Percentiles rank a stretch among this genome's conserved stretches.
Evolutionary conservation across 2,329 filamentous ascomycete species (phyloP).

Genomic region (Exophiala sideris): DNA sequence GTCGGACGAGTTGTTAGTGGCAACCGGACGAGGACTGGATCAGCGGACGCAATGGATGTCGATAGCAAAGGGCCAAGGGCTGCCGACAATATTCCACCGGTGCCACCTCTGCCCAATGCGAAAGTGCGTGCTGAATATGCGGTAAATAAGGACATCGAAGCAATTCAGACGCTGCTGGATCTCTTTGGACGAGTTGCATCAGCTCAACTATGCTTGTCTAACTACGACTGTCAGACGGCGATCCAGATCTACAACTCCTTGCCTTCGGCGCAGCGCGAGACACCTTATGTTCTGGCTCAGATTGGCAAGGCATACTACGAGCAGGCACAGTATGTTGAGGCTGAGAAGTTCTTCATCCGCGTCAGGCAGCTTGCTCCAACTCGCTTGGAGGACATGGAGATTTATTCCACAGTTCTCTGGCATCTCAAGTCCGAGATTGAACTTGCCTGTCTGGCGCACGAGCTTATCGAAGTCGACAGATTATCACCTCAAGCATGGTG

Average conservation of each 20-base stretch:
- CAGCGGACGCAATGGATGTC: conserved; percentile 60
- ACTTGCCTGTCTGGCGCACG: conserved; percentile 85
- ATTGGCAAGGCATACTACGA: conserved; percentile 91
- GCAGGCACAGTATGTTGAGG: conserved; percentile 78
- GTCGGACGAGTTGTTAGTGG: conserved; percentile 87
- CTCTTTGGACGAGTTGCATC: conserved; percentile 76
- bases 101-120: conserved; percentile 30
- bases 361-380: conserved; percentile 78
- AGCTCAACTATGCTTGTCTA: conserved; percentile 73
- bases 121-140: conserved; percentile 30
- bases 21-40: conserved; percentile 71
- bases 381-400: conserved; percentile 89
- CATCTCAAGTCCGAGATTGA: conserved; percentile 90
- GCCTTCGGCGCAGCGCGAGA: conserved; percentile 73
- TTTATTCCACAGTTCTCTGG: conserved; percentile 99
- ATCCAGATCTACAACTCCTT: conserved; percentile 70
- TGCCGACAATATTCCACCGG: conserved; percentile 33
- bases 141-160: conserved; percentile 64
- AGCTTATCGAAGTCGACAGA: conserved; percentile 81
- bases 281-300: conserved; percentile 88
- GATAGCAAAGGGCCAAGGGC: conserved; percentile 61
- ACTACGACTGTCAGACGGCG: conserved; percentile 75
- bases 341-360: conserved; percentile 79
- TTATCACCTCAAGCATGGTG: conserved; percentile 95
- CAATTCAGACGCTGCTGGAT: conserved; percentile 72